Base-by-base conservation (phyloP, 768 basidiomycete genomes). In the Porpolomopsis calyptriformis region DNA sequence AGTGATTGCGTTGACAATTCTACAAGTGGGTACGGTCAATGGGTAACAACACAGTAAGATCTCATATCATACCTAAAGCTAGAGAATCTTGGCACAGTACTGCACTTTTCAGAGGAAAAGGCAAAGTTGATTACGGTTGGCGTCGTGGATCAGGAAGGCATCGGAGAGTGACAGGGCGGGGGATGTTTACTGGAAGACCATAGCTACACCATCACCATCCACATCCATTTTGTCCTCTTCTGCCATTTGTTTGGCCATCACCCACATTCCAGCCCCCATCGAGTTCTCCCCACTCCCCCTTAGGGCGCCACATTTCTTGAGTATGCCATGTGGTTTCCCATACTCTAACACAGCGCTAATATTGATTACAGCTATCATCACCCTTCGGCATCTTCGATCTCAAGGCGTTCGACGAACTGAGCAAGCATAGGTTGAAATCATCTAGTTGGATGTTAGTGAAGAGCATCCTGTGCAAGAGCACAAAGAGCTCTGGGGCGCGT, bases 401-500 rank as follows among this genome's bases (percentile, higher is more conserved):
- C 73, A 2, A 94, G 74, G 33, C 87, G 82, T 61, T 94, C 91
- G 29, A 91, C 72, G 59, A 93, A 86, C 16, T 89, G 82, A 1
- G 82, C 84, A 20, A 92, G 75, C 0, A 82, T 82, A 10, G 80
- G 71, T 35, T 76, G 65, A 98, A 98, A 59, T 92, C 86, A 60
- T 99, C 96, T 20, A 99, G 78, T 52, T 92, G 77, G 52, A 96
- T 90, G 52, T 86, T 83, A 11, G 94, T 98, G 66, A 97, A 97
- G 1, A 99, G 73, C 91, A 97, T 93, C 20, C 96, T 92, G 48
- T 98, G 96, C 0, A 99, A 69, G 9, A 90, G 77, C 25, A 98
- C 78, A 53, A 98, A 99, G 0, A 96, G 72, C 20, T 92, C 90
- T 0, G 83, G 63, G 0, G 72, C 73, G 1, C 67, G 69, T 4